Evolutionary conservation across 1,139 yeast species (phyloP).

Genomic region (Candida glucosophila): DNA sequence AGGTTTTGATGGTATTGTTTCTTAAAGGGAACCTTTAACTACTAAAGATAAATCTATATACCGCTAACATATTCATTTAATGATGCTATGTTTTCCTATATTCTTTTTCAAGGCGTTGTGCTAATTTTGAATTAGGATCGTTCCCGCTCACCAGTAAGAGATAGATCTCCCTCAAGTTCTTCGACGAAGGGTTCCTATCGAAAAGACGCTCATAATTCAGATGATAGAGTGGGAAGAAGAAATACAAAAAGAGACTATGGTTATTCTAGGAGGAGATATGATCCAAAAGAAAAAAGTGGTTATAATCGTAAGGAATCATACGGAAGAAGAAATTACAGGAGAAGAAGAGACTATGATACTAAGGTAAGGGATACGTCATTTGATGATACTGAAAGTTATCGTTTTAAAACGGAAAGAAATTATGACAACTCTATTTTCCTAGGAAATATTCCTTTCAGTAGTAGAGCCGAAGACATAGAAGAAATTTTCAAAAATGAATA

Average conservation of each 20-base stretch:
- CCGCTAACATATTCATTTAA: no score
- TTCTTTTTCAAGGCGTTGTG: no score
- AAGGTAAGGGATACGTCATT: conserved; percentile 9
- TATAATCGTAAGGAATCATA: conserved; percentile 15
- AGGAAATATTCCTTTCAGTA: conserved; percentile 65
- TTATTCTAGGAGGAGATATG: conserved; percentile 16
- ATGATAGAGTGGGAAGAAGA: conserved; percentile 10
- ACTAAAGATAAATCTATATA: no score
- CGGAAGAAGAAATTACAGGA: conserved; percentile 14
- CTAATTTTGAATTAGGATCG: no score
- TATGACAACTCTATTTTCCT: conserved; percentile 64
- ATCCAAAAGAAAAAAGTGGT: conserved; percentile 12
- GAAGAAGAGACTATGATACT: conserved; percentile 15
- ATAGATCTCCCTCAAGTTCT: conserved; percentile 25
- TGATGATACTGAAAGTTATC: conserved; percentile 22
- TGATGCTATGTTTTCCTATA: no score
- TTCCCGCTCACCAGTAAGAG: conserved; percentile 39
- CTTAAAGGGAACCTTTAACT: no score
- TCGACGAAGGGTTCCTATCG: conserved; percentile 4
- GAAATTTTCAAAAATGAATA: conserved; percentile 58
- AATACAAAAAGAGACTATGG: conserved; percentile 13
- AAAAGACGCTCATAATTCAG: conserved; percentile 2
- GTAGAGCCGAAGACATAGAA: conserved; percentile 51
- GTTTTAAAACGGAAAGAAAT: conserved; percentile 48
- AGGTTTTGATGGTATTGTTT: no score